Percentiles rank a stretch among this genome's conserved stretches.
phyloP scores from a whole-genome alignment of 1,284 basidiomycete genomes.

The Papiliotrema nemorosa region DNA sequence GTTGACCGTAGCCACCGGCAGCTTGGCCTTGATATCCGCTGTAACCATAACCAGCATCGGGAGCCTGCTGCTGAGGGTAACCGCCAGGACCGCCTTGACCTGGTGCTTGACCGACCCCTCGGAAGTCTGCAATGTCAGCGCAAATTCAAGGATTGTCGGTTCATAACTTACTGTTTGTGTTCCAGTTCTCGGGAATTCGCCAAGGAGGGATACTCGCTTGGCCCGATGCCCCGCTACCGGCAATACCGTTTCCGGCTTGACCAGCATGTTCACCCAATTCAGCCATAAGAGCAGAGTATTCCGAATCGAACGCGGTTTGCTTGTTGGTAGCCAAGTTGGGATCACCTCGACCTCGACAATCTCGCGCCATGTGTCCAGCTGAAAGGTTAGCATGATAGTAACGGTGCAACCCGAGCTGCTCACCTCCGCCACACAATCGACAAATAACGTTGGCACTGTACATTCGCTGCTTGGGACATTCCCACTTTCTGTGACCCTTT shows the following conservation, averaged over 20 bases:
- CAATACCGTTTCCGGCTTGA: slow-evolving; percentile 49
- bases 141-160: neutral
- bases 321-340: slow-evolving; percentile 49
- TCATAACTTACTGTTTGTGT: slow-evolving; percentile 28
- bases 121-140: slow-evolving; percentile 7
- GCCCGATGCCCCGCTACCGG: slow-evolving; percentile 39
- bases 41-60: slow-evolving; percentile 23
- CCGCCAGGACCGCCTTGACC: slow-evolving; percentile 5
- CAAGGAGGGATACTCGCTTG: slow-evolving; percentile 50
- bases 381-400: slow-evolving; percentile 1
- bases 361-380: slow-evolving; percentile 90
- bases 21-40: slow-evolving; percentile 10
- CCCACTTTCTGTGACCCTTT: slow-evolving; percentile 81
- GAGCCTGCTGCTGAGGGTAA: neutral
- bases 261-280: slow-evolving; percentile 77
- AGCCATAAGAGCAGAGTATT: slow-evolving; percentile 96
- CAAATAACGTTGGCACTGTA: slow-evolving; percentile 98
- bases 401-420: slow-evolving; percentile 6
- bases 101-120: slow-evolving; percentile 3
- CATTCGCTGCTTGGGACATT: slow-evolving; percentile 92
- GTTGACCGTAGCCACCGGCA: slow-evolving; percentile 9
- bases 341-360: slow-evolving; percentile 66
- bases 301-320: slow-evolving; percentile 73
- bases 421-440: slow-evolving; percentile 81
- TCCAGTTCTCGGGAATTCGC: slow-evolving; percentile 53